Base-by-base conservation (phyloP, 192 early-diverging fungal genomes). In the Dimargaris cristalligena region DNA sequence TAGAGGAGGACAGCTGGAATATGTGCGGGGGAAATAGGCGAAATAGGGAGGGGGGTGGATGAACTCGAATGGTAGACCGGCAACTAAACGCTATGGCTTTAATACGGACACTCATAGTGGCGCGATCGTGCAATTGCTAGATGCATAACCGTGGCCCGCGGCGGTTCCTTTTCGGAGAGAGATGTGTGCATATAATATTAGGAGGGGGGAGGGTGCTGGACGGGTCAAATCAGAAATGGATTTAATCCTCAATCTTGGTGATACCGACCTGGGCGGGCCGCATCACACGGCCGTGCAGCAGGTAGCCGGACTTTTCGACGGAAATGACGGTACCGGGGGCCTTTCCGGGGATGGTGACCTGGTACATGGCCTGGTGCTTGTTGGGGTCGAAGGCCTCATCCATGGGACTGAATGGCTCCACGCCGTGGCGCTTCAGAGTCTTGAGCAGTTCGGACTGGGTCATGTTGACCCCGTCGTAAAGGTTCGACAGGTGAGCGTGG, bases 211-310 rank as follows among this genome's bases (percentile, higher is more conserved):
- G n/a, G n/a, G n/a, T n/a, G n/a, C n/a, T n/a, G n/a, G n/a, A n/a
- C n/a, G n/a, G n/a, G n/a, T n/a, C n/a, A n/a, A n/a, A n/a, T n/a
- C n/a, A n/a, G n/a, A n/a, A n/a, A 41, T 41, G 8, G 8, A 16
- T 41, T n/a, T 57, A 57, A 25, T 57, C 32, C 28, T 57, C 55
- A 3, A 57, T 25, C 32, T 34, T 31, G 3, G 55, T 57, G 22
- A 99, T 94, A 51, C 94, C 92, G 34, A 99, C 97, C 66, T 96
- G 88, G 28, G 97, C 89, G 32, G 92, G 87, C 67, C 97, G 74
- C 58, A 99, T 60, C 6, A 97, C 85, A 57, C 94, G 85, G 52
- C 85, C 91, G 64, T 94, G 87, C 49, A 99, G 65, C 64, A 74
- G 85, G 71, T 86, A 99, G n/a, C 97, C 97, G 34, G 77, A 70